Evolutionary conservation across 257 asterid species (phyloP).

Genomic region (Anisodus tanguticus): DNA sequence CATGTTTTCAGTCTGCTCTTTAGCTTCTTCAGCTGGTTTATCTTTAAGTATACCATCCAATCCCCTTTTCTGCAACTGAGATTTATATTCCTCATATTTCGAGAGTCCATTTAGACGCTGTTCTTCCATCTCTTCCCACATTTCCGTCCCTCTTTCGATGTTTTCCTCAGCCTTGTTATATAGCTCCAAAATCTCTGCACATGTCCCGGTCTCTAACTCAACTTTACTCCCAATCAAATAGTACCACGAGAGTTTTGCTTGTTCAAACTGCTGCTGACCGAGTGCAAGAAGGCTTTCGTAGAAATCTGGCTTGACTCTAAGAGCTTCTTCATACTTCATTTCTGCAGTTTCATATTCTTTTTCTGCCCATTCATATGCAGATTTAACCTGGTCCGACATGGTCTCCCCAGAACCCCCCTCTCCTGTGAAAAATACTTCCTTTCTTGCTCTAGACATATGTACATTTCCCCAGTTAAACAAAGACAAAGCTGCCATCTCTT

Average conservation of each 20-base stretch:
- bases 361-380: constrained; percentile 75
- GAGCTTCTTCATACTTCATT: constrained; percentile 72
- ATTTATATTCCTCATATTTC: constrained; percentile 61
- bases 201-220: constrained; percentile 58
- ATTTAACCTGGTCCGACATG: constrained; percentile 52
- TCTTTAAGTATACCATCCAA: constrained; percentile 65
- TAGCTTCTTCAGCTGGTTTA: constrained; percentile 63
- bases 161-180: constrained; percentile 93
- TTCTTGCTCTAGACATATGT: constrained; percentile 85
- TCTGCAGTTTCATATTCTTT: constrained; percentile 79
- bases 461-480: constrained; percentile 95
- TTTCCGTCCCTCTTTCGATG: constrained; percentile 85
- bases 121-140: constrained; percentile 96
- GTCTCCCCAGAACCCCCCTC: constrained; percentile 60
- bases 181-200: constrained; percentile 73
- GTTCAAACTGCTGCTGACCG: constrained; percentile 87
- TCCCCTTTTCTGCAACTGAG: constrained; percentile 61
- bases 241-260: constrained; percentile 90
- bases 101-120: constrained; percentile 86
- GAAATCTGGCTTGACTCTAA: constrained; percentile 83
- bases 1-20: constrained; percentile 64
- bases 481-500: constrained; percentile 89
- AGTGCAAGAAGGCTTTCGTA: constrained; percentile 93
- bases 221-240: constrained; percentile 58
- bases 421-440: constrained; percentile 58